Percentiles rank a stretch among this genome's conserved stretches.
Conservation (phyloP, 2,329 filamentous ascomycete species). For the Balansia obtecta region DNA sequence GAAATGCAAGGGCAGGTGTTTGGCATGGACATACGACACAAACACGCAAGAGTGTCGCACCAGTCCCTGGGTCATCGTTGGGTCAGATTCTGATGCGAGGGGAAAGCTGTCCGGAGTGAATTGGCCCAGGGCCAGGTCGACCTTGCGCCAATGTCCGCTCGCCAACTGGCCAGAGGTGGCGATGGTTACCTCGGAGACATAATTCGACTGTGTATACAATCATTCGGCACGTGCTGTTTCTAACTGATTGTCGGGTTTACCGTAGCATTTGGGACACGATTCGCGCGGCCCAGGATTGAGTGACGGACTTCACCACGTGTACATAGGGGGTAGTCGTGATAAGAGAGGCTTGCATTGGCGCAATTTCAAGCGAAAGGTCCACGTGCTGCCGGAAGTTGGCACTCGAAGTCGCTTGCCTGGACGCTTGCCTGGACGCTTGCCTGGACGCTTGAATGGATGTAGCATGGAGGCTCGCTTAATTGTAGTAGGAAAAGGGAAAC, state of each 20-base stretch:
- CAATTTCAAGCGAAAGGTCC: neutral
- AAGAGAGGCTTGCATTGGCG: neutral
- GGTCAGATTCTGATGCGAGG: slow-evolving; percentile 13
- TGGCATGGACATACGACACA: slow-evolving; percentile 40
- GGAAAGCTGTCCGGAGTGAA: slow-evolving; percentile 19
- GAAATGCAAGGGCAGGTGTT: slow-evolving; percentile 30
- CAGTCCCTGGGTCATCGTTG: slow-evolving; percentile 38
- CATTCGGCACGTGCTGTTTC: neutral
- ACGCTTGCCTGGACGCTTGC: no score
- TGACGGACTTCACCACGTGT: neutral
- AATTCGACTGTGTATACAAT: neutral
- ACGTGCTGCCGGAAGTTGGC: neutral
- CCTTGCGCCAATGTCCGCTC: slow-evolving; percentile 9
- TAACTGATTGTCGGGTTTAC: neutral
- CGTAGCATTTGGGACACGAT: neutral
- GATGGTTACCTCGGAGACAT: neutral
- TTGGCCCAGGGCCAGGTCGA: slow-evolving; percentile 16
- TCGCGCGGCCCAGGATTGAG: neutral
- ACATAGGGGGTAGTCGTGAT: neutral
- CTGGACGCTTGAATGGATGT: no score
- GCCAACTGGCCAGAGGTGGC: neutral
- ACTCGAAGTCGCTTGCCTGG: neutral
- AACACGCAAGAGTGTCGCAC: slow-evolving; percentile 26
- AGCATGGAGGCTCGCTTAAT: neutral
- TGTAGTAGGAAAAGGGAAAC: neutral